phyloP scores from a whole-genome alignment of 768 basidiomycete genomes.

The Pisolithus tinctorius region DNA sequence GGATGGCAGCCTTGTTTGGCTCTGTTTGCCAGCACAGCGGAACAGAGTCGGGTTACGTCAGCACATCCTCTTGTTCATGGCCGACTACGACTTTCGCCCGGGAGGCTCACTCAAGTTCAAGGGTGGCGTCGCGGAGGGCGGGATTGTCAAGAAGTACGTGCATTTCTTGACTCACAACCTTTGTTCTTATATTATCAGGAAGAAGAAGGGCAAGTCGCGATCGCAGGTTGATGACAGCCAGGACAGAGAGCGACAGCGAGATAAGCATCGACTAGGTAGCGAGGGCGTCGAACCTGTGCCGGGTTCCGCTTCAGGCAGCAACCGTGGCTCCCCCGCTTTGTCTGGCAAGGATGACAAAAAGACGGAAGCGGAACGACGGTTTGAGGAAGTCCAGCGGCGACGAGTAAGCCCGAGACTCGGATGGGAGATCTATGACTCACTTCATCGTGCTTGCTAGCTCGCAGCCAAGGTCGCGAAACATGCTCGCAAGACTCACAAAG shows the following conservation, averaged over 20 bases:
- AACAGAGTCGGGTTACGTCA: conserved; percentile 24
- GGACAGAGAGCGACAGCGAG: conserved; percentile 37
- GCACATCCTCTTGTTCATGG: conserved; percentile 41
- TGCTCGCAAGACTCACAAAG: conserved; percentile 87
- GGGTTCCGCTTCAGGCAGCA: conserved; percentile 48
- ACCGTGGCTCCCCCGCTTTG: conserved; percentile 55
- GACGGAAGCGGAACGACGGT: conserved; percentile 83
- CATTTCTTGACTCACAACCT: neutral
- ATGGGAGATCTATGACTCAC: neutral
- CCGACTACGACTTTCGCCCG: conserved; percentile 79
- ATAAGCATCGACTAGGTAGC: conserved; percentile 45
- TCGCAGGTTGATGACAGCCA: conserved; percentile 43
- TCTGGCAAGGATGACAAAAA: conserved; percentile 46
- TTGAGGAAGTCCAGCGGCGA: conserved; percentile 80
- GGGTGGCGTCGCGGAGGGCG: conserved; percentile 71
- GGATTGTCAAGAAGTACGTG: conserved; percentile 75
- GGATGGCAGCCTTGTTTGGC: conserved; percentile 11
- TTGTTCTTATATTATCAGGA: conserved; percentile 38
- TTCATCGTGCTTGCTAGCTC: conserved; percentile 42
- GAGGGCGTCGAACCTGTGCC: conserved; percentile 37
- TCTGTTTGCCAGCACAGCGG: conserved; percentile 13
- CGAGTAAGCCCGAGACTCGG: conserved; percentile 46
- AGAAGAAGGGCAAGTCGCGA: conserved; percentile 79
- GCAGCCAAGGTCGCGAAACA: conserved; percentile 66
- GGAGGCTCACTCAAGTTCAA: conserved; percentile 90